These are phyloP conservation scores for Periconia sp. DNA, from an alignment of 2,329 filamentous ascomycete genomes.

Conservation along the genomic window DNA sequence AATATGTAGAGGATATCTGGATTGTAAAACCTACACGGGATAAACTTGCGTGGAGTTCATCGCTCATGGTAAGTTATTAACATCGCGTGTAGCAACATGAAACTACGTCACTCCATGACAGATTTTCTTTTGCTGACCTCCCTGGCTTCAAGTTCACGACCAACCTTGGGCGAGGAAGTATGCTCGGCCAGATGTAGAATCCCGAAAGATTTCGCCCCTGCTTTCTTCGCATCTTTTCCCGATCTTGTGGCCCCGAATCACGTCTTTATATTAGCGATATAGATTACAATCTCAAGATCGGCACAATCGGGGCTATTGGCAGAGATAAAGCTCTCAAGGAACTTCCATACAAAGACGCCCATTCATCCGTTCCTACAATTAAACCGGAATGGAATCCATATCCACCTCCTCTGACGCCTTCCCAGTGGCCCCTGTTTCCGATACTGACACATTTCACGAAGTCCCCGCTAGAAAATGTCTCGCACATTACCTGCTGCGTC, in stretches of 20 bases:
- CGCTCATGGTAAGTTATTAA: no score
- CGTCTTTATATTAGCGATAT: not conserved
- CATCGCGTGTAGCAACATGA: no score
- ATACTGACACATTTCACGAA: not conserved
- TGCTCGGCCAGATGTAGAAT: not conserved
- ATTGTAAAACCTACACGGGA: not conserved
- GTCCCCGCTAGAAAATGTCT: not conserved
- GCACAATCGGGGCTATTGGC: no score
- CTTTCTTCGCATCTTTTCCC: not conserved
- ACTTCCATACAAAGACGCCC: no score
- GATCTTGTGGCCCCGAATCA: not conserved
- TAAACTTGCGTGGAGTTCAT: not conserved
- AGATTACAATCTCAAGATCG: no score
- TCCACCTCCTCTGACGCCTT: not conserved
- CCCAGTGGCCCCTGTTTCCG: not conserved
- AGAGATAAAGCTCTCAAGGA: no score
- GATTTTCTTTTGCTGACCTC: no score
- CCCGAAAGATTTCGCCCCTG: not conserved
- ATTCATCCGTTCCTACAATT: not conserved
- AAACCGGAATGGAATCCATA: conserved; percentile 1
- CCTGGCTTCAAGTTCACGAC: not conserved
- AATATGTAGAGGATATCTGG: conserved; percentile 3
- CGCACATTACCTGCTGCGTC: not conserved
- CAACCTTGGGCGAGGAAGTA: not conserved
- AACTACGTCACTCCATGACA: no score